Conservation (phyloP, 2,329 filamentous ascomycete genomes). For the Botrytis galanthina region DNA sequence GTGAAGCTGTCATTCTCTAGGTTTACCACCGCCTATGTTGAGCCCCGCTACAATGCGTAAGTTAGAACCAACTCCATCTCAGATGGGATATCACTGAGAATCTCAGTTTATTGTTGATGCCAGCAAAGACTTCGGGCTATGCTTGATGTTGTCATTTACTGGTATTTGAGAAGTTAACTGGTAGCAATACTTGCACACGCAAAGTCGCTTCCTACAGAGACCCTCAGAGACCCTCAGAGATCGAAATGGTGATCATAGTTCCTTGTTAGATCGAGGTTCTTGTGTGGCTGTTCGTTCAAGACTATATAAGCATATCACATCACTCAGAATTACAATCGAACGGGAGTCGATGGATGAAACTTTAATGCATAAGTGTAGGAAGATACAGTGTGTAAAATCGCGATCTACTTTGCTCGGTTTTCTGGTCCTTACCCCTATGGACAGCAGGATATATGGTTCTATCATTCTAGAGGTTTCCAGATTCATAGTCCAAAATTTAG, state of each 20-base stretch:
- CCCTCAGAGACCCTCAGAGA: rapidly evolving
- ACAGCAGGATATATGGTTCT: not conserved
- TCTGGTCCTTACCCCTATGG: not conserved
- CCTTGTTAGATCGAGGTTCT: not conserved
- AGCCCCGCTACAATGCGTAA: too few species aligned
- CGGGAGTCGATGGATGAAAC: not conserved
- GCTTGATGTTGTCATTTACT: not conserved
- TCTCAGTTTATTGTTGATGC: too few species aligned
- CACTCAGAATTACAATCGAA: not conserved
- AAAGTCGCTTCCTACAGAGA: not conserved
- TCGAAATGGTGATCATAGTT: not conserved
- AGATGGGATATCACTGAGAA: rapidly evolving
- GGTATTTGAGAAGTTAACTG: not conserved
- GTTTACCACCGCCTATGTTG: rapidly evolving
- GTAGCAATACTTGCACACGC: not conserved
- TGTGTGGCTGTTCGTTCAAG: not conserved
- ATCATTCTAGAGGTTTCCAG: not conserved
- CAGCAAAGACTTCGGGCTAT: too few species aligned
- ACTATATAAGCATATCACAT: rapidly evolving
- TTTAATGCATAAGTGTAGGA: not conserved
- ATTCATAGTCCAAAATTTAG: not conserved
- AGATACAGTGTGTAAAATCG: not conserved
- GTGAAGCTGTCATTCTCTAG: too few species aligned
- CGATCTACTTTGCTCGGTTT: rapidly evolving
- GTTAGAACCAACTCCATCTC: too few species aligned